These are phyloP conservation scores for Phytopythium mirpurense DNA, from an alignment of 352 stramenopile species.

Conservation along the genomic window DNA sequence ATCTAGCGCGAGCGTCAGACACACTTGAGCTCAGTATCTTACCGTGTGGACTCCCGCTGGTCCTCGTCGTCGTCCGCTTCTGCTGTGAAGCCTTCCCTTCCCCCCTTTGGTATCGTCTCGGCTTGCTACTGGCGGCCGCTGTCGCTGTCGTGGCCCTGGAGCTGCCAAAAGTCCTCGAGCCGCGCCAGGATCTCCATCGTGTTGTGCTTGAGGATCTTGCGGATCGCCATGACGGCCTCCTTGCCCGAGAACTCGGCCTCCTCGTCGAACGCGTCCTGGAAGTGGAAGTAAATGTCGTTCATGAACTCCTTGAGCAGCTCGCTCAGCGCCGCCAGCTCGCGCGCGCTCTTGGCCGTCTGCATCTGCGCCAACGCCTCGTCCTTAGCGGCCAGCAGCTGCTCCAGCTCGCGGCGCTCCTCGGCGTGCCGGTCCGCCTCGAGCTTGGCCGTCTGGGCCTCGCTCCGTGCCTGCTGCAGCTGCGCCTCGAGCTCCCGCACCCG, in stretches of 20 bases:
- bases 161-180: constrained; percentile 68
- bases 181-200: constrained; percentile 73
- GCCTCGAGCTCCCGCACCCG: constrained; percentile 41
- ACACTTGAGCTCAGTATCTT: too few relatives aligned
- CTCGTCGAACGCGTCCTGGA: constrained; percentile 81
- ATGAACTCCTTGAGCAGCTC: constrained; percentile 82
- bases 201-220: constrained; percentile 84
- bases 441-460: constrained; percentile 29
- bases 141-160: constrained; percentile 27
- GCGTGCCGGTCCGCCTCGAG: constrained; percentile 41
- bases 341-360: constrained; percentile 36
- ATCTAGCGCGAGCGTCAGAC: too few relatives aligned
- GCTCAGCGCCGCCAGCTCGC: constrained; percentile 52
- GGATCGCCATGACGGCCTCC: constrained; percentile 75
- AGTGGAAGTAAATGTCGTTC: constrained; percentile 87
- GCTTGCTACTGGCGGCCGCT: background rate
- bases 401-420: constrained; percentile 36
- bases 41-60: too few relatives aligned
- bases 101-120: too few relatives aligned
- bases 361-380: constrained; percentile 44
- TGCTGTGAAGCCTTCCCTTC: too few relatives aligned
- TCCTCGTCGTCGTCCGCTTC: too few relatives aligned
- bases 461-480: constrained; percentile 40
- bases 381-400: constrained; percentile 42
- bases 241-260: constrained; percentile 80